Evolutionary conservation across 2,329 filamentous ascomycete species (phyloP).

Genomic region (Colletotrichum sp.): DNA sequence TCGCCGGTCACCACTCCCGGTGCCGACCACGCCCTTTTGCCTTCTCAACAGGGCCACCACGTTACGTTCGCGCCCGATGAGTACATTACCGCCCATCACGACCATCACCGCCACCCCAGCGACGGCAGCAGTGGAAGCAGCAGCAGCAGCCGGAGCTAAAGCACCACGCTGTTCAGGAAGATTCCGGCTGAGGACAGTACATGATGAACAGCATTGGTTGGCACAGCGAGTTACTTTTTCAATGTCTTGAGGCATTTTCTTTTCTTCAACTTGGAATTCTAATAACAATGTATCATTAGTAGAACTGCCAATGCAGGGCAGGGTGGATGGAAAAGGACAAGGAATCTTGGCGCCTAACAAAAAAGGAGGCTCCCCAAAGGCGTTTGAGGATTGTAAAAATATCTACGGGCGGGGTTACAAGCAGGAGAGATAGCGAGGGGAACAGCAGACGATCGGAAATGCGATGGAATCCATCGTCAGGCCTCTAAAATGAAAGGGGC

Average conservation of each 20-base stretch:
- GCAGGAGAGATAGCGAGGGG: background rate
- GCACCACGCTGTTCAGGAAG: background rate
- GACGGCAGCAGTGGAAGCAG: background rate
- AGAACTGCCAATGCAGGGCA: background rate
- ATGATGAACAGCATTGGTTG: background rate
- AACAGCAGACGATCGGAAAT: background rate
- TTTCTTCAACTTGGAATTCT: background rate
- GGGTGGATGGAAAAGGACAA: background rate
- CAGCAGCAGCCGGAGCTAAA: background rate
- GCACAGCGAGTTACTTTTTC: background rate
- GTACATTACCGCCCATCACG: background rate
- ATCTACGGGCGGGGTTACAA: background rate
- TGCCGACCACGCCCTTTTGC: background rate
- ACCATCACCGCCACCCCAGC: background rate
- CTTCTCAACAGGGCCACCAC: background rate
- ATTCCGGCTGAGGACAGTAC: background rate
- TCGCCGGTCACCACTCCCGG: background rate
- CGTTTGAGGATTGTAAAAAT: constrained; percentile 3
- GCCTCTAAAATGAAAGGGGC: background rate
- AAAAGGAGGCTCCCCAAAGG: background rate
- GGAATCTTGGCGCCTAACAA: background rate
- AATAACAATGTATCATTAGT: constrained; percentile 7
- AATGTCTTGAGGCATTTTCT: background rate
- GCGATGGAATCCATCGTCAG: background rate
- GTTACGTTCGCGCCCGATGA: constrained; percentile 4